Evolutionary conservation across 2,329 filamentous ascomycete genomes (phyloP), one percentile per base, ranked within the genome.

Genomic region (Pseudopyricularia cyperi): DNA sequence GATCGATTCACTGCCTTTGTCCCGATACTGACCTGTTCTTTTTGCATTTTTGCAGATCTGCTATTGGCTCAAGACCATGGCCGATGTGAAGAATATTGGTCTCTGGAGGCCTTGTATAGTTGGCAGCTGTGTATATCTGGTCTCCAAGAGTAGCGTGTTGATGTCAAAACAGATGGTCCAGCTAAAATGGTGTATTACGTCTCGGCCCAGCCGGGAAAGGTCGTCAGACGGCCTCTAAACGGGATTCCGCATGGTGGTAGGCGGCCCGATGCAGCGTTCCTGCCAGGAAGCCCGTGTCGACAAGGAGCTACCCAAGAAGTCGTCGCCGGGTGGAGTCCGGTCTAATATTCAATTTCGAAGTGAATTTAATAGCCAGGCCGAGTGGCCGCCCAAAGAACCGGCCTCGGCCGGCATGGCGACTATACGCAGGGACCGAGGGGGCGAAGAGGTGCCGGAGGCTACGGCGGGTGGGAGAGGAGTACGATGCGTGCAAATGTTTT

Each of bases 101-200:
- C n/a, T n/a, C n/a, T n/a, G n/a, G n/a, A n/a, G n/a, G n/a, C n/a
- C n/a, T n/a, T n/a, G n/a, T n/a, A n/a, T n/a, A n/a, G 17, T 19
- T 19, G 12, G 17, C 9, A 42, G n/a, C 17, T 11, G 1, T 22
- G 7, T 11, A 7, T 22, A 7, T 42, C 17, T 22, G 1, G 14
- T 19, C 11, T 53, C 52, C 47, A 68, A 64, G 5, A 70, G 70
- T 26, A 70, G 70, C 52, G 64, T 73, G 37, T 63, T n/a, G n/a
- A n/a, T n/a, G n/a, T n/a, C n/a, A n/a, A n/a, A n/a, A n/a, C n/a
- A n/a, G n/a, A n/a, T n/a, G n/a, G n/a, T n/a, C n/a, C n/a, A n/a
- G n/a, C n/a, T n/a, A n/a, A n/a, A n/a, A n/a, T 71, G 1, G 69
- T 74, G 8, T 74, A 74, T 64, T 73, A 74, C 55, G 68, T 72